Conservation (phyloP, 805 yeast species). For the Groenewaldozyma salmanticensis region DNA sequence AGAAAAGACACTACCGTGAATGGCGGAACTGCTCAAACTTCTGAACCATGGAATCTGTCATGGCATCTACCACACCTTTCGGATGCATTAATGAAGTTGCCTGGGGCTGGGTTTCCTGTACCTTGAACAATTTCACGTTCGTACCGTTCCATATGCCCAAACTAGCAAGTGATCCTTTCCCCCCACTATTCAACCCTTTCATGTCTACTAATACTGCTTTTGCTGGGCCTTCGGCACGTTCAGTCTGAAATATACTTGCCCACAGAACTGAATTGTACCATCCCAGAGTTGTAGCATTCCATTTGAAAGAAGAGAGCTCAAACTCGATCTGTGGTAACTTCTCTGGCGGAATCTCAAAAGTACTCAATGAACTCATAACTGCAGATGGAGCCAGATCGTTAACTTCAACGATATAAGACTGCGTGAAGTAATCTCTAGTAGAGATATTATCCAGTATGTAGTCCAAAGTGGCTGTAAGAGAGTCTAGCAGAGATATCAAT, state of each 20-base stretch:
- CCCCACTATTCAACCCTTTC: too few relatives aligned
- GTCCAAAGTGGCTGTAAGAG: slow-evolving; percentile 7
- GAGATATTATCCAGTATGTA: slow-evolving; percentile 7
- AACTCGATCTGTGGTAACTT: slow-evolving; percentile 22
- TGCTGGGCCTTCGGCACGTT: slow-evolving; percentile 8
- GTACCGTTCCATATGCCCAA: slow-evolving; percentile 48
- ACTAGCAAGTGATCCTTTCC: slow-evolving; percentile 11
- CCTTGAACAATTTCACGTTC: slow-evolving; percentile 39
- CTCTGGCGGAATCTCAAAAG: slow-evolving; percentile 12
- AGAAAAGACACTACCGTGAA: too few relatives aligned
- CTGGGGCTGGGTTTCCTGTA: slow-evolving; percentile 32
- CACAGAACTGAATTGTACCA: slow-evolving; percentile 68
- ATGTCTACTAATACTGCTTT: slow-evolving; percentile 10
- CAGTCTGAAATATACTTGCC: slow-evolving; percentile 39
- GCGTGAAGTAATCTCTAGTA: slow-evolving; percentile 10
- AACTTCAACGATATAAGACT: not conserved
- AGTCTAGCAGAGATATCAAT: slow-evolving; percentile 10
- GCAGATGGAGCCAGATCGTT: slow-evolving; percentile 4
- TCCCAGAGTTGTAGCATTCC: slow-evolving; percentile 58
- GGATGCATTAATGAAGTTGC: slow-evolving; percentile 34
- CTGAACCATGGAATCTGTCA: slow-evolving; percentile 40
- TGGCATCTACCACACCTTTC: slow-evolving; percentile 37
- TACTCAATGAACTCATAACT: slow-evolving; percentile 9
- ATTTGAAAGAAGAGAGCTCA: slow-evolving; percentile 43
- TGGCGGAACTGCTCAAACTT: slow-evolving; percentile 23